These are phyloP conservation scores for Mucor mucedo DNA, from an alignment of 371 early-diverging fungal species.

Conservation along the genomic window DNA sequence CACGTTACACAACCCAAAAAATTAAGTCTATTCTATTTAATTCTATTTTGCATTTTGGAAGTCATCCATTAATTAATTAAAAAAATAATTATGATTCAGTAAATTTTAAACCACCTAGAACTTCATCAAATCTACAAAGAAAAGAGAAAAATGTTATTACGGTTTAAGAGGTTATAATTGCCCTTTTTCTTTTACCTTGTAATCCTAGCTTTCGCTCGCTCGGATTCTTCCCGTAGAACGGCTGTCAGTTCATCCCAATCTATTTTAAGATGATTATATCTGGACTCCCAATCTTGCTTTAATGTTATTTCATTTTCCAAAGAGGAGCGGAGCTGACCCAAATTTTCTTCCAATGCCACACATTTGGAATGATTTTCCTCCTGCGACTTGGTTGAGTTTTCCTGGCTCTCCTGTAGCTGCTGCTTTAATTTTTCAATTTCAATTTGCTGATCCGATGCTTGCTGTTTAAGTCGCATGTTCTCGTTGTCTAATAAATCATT, in stretches of 20 bases:
- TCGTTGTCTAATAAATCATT: slow-evolving; percentile 1
- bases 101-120: slow-evolving; percentile 18
- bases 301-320: slow-evolving; percentile 10
- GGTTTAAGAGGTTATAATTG: too few relatives aligned
- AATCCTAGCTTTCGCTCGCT: slow-evolving; percentile 32
- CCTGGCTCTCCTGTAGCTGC: slow-evolving; percentile 6
- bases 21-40: too few relatives aligned
- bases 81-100: neutral
- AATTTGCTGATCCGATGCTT: neutral
- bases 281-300: slow-evolving; percentile 18
- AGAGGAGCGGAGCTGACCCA: slow-evolving; percentile 7
- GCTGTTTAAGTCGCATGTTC: neutral
- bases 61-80: too few relatives aligned
- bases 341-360: neutral
- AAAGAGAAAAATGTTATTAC: neutral
- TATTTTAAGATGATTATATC: slow-evolving; percentile 27
- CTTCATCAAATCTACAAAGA: slow-evolving; percentile 30
- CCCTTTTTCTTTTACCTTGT: slow-evolving; percentile 22
- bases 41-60: too few relatives aligned
- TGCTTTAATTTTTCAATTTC: slow-evolving; percentile 20
- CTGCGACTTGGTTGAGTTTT: slow-evolving; percentile 10
- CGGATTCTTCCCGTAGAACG: slow-evolving; percentile 30
- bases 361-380: neutral
- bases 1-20: too few relatives aligned
- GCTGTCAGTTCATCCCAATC: slow-evolving; percentile 34